Percentiles rank a stretch among this genome's conserved stretches.
Conservation (phyloP, 2,329 filamentous ascomycete genomes). For the Botrytis deweyae region DNA sequence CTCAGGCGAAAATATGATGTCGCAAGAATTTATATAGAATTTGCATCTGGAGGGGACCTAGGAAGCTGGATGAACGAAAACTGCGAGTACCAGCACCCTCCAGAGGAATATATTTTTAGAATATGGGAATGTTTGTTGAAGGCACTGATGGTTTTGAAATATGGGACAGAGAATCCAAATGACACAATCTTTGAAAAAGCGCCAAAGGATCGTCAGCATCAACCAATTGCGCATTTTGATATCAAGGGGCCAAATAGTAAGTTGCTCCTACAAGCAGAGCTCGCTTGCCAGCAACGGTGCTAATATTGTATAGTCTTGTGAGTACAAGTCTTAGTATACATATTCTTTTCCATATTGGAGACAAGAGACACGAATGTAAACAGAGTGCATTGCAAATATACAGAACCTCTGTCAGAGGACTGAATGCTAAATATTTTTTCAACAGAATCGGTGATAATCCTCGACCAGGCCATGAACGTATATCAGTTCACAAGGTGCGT, state of each 20-base stretch:
- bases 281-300: not conserved
- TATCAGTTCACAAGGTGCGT: constrained; percentile 8
- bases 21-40: constrained; percentile 17
- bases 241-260: constrained; percentile 6
- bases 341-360: not conserved
- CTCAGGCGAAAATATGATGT: not conserved
- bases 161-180: not conserved
- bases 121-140: constrained; percentile 18
- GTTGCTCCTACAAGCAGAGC: not conserved
- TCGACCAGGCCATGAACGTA: constrained; percentile 9
- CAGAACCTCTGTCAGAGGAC: not conserved
- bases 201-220: not conserved
- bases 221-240: constrained; percentile 5
- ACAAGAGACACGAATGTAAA: not conserved
- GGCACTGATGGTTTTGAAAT: constrained; percentile 1
- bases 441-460: not conserved
- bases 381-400: not conserved
- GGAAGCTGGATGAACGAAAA: not conserved
- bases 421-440: not conserved
- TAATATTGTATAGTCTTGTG: not conserved
- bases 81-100: not conserved
- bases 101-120: constrained; percentile 10
- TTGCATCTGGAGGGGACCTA: constrained; percentile 1
- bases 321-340: not conserved
- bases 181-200: not conserved